Evolutionary conservation across 441 rosid species (phyloP).

Genomic region (Isatis lusitanica): DNA sequence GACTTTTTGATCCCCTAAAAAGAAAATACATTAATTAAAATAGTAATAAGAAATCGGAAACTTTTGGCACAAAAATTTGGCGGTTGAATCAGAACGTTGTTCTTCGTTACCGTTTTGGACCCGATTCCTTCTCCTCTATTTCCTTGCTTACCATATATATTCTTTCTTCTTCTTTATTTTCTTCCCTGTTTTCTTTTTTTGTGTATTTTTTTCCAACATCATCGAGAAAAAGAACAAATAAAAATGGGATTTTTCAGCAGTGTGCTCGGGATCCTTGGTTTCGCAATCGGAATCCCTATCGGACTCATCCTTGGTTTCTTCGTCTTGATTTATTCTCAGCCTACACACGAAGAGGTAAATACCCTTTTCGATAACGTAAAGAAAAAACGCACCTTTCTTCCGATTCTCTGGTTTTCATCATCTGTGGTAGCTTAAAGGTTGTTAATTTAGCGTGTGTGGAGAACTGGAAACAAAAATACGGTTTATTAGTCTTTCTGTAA

Average conservation of each 20-base stretch:
- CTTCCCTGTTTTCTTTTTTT: neutral
- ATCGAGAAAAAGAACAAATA: neutral
- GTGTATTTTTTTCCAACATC: neutral
- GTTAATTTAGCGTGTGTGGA: neutral
- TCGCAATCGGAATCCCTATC: constrained; percentile 45
- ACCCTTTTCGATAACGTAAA: neutral
- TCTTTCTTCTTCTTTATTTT: neutral
- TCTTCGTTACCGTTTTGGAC: constrained; percentile 37
- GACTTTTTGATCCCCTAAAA: constrained; percentile 18
- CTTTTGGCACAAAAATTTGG: constrained; percentile 11
- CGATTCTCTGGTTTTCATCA: constrained; percentile 12
- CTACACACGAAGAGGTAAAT: constrained; percentile 51
- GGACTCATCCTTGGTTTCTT: constrained; percentile 68
- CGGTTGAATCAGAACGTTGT: constrained; percentile 38
- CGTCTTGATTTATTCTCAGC: constrained; percentile 62
- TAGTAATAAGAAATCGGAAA: constrained; percentile 1
- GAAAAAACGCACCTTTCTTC: neutral
- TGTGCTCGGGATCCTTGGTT: constrained; percentile 45
- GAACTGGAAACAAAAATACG: neutral
- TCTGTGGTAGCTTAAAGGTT: constrained; percentile 12
- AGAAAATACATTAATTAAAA: neutral
- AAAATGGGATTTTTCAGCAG: constrained; percentile 40
- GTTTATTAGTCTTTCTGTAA: neutral
- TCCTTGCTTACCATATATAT: constrained; percentile 13
- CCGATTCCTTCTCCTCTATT: constrained; percentile 15